Conservation (phyloP, 2,329 filamentous ascomycete species). For the Fusarium sp. region DNA sequence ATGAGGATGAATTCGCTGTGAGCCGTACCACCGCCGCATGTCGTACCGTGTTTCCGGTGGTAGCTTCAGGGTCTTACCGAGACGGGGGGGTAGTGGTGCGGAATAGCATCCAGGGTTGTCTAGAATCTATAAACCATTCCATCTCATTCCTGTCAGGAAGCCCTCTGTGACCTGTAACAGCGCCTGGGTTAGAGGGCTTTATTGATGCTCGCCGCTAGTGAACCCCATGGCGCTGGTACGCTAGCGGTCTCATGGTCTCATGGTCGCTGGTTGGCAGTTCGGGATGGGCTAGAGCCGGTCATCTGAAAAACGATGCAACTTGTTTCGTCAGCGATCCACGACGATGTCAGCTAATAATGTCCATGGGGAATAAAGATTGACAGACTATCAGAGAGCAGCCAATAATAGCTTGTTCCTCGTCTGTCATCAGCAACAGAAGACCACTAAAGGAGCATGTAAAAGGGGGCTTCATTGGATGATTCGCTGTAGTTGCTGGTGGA, state of each 20-base stretch:
- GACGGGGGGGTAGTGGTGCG: slow-evolving; percentile 28
- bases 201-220: slow-evolving; percentile 31
- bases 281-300: slow-evolving; percentile 41
- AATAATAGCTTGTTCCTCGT: slow-evolving; percentile 20
- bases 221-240: slow-evolving; percentile 46
- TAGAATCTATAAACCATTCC: slow-evolving; percentile 37
- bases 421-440: slow-evolving; percentile 19
- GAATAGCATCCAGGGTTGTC: slow-evolving; percentile 17
- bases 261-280: slow-evolving; percentile 32
- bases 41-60: slow-evolving; percentile 42
- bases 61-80: slow-evolving; percentile 27
- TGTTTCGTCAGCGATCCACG: slow-evolving; percentile 45
- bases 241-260: slow-evolving; percentile 44
- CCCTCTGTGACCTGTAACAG: slow-evolving; percentile 37
- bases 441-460: slow-evolving; percentile 10
- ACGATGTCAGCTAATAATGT: slow-evolving; percentile 30
- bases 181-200: slow-evolving; percentile 21
- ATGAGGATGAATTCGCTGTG: slow-evolving; percentile 41
- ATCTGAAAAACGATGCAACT: slow-evolving; percentile 35
- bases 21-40: slow-evolving; percentile 33
- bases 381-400: slow-evolving; percentile 3
- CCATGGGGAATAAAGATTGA: slow-evolving; percentile 16
- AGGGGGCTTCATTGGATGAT: slow-evolving; percentile 21
- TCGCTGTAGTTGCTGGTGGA: slow-evolving; percentile 28
- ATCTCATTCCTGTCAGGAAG: slow-evolving; percentile 38